phyloP scores from a whole-genome alignment of 148 eudicot species.

The Rhododendron kiyosumense region DNA sequence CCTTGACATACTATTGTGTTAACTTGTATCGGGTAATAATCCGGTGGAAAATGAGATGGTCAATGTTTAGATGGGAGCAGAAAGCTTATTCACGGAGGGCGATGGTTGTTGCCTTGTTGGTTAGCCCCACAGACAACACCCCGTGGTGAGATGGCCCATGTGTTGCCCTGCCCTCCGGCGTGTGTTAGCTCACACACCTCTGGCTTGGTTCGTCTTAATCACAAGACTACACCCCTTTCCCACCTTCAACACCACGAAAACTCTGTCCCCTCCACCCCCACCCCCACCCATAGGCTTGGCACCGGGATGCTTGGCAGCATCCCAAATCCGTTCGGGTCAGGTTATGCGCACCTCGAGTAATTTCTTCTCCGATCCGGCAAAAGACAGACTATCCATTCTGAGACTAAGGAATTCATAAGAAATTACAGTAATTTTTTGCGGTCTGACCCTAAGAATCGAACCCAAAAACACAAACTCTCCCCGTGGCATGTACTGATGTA shows the following conservation, averaged over 20 bases:
- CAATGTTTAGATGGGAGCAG: background rate
- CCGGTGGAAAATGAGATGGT: background rate
- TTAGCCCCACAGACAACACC: background rate
- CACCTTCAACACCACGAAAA: background rate
- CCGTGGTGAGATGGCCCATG: background rate
- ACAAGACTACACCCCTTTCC: background rate
- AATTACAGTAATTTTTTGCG: background rate
- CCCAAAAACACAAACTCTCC: background rate
- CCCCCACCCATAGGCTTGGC: too few species aligned
- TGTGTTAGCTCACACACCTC: background rate
- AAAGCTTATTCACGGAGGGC: background rate
- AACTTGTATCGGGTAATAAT: background rate
- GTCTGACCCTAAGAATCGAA: background rate
- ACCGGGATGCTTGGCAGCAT: too few species aligned
- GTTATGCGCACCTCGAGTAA: rapidly evolving
- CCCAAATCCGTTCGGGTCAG: rapidly evolving
- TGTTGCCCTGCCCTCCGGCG: background rate
- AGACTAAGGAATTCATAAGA: background rate
- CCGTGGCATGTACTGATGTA: background rate
- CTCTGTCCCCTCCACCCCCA: background rate
- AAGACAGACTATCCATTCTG: rapidly evolving
- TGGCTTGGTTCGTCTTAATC: background rate
- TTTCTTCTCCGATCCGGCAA: background rate
- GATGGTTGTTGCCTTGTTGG: background rate
- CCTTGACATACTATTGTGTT: too few species aligned